Percentiles rank a stretch among this genome's conserved stretches.
Conservation (phyloP, 148 eudicot genomes). For the Nepenthes gracilis region DNA sequence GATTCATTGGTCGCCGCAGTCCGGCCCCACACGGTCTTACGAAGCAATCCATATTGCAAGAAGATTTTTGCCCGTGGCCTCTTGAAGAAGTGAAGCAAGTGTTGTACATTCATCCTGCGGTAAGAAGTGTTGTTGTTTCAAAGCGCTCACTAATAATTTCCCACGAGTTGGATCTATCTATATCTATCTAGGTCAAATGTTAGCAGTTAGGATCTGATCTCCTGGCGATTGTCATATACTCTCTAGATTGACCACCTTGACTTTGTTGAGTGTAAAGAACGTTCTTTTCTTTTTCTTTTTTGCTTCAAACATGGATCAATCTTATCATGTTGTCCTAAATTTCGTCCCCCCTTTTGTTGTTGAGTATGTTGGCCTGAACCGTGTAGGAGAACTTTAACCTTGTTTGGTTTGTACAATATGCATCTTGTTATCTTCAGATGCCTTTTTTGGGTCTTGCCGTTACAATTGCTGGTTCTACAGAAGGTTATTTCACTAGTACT, state of each 20-base stretch:
- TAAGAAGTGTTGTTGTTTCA: slow-evolving; percentile 3
- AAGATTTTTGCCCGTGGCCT: slow-evolving; percentile 47
- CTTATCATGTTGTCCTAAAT: not conserved
- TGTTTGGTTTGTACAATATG: too few species aligned
- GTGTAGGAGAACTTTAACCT: too few species aligned
- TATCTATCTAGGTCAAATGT: not conserved
- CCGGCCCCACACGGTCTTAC: slow-evolving; percentile 35
- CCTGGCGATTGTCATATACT: too few species aligned
- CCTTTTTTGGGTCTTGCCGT: too few species aligned
- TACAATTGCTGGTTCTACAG: too few species aligned
- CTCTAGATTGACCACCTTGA: too few species aligned
- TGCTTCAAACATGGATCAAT: slow-evolving; percentile 2
- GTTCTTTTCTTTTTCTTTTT: not conserved
- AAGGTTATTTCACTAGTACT: too few species aligned
- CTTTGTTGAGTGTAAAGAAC: slow-evolving; percentile 12
- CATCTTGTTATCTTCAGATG: too few species aligned
- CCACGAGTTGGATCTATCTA: not conserved
- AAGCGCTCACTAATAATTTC: slow-evolving; percentile 5
- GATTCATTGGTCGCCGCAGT: slow-evolving; percentile 36
- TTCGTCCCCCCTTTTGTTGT: too few species aligned
- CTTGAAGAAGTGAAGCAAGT: slow-evolving; percentile 44
- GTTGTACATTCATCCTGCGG: not conserved
- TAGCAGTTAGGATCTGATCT: too few species aligned
- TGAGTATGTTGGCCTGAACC: too few species aligned
- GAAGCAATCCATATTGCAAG: slow-evolving; percentile 57